phyloP scores from a whole-genome alignment of 2,329 filamentous ascomycete species.

The Geosmithia putterillii region DNA sequence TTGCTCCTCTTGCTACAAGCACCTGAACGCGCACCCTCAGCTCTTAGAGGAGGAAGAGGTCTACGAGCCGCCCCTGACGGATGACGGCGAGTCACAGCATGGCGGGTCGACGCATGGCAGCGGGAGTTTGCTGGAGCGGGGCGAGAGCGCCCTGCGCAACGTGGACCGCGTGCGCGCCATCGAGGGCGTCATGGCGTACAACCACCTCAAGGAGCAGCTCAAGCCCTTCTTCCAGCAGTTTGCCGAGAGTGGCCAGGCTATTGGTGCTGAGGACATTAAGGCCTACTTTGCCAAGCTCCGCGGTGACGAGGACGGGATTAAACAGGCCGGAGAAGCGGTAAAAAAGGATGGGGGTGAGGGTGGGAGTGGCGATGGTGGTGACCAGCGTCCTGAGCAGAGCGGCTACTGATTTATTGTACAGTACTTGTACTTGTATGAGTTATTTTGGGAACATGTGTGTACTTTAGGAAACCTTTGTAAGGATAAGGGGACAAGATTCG shows the following conservation, averaged over 20 bases:
- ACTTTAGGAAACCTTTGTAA: background rate
- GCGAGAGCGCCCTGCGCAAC: constrained; percentile 82
- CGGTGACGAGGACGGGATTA: constrained; percentile 69
- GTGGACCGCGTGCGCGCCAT: constrained; percentile 90
- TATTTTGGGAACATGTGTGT: background rate
- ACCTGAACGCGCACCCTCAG: constrained; percentile 59
- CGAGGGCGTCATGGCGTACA: constrained; percentile 96
- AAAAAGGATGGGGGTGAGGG: constrained; percentile 17
- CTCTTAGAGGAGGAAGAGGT: constrained; percentile 89
- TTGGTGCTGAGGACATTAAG: constrained; percentile 93
- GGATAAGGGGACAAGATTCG: background rate
- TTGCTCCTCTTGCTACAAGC: constrained; percentile 68
- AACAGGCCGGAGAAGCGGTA: constrained; percentile 45
- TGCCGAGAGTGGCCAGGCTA: constrained; percentile 77
- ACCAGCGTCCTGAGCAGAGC: constrained; percentile 36
- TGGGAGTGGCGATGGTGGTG: constrained; percentile 15
- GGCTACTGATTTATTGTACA: constrained; percentile 29
- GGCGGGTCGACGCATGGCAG: constrained; percentile 54
- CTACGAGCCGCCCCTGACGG: constrained; percentile 83
- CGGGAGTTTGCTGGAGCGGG: constrained; percentile 76
- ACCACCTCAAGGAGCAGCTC: constrained; percentile 90
- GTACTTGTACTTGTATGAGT: background rate
- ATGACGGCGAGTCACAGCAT: constrained; percentile 41
- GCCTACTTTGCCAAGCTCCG: constrained; percentile 88
- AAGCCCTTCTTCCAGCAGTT: constrained; percentile 91